These are phyloP conservation scores for Populus alba DNA, from an alignment of 345 rosid species.

Conservation along the genomic window DNA sequence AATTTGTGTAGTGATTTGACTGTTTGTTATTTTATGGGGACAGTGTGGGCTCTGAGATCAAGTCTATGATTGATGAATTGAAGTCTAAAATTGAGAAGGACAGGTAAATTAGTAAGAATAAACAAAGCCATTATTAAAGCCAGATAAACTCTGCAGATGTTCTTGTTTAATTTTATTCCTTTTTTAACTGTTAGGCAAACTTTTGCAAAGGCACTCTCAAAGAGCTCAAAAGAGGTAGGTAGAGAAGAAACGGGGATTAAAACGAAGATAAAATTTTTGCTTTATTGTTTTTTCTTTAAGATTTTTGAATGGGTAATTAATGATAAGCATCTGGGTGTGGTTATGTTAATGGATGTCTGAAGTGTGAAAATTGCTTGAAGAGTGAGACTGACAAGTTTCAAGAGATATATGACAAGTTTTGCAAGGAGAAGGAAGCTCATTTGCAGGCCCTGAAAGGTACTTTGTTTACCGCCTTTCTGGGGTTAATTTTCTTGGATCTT, in stretches of 20 bases:
- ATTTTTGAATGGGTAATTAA: background rate
- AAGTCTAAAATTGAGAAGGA: slow-evolving; percentile 73
- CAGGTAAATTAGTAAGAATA: slow-evolving; percentile 42
- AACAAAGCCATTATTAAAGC: background rate
- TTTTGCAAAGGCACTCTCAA: slow-evolving; percentile 59
- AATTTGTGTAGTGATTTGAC: background rate
- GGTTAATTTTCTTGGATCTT: too few relatives aligned
- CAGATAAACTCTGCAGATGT: background rate
- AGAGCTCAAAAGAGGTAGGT: slow-evolving; percentile 81
- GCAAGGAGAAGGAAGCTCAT: slow-evolving; percentile 59
- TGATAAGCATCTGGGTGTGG: background rate
- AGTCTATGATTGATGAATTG: slow-evolving; percentile 64
- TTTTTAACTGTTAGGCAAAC: slow-evolving; percentile 45
- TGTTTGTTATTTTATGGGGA: slow-evolving; percentile 12
- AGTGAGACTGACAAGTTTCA: slow-evolving; percentile 62
- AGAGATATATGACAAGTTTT: slow-evolving; percentile 56
- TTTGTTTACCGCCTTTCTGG: background rate
- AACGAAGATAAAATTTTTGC: background rate
- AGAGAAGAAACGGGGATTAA: background rate
- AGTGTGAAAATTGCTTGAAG: slow-evolving; percentile 70
- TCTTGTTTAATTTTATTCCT: background rate
- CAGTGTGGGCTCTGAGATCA: slow-evolving; percentile 72
- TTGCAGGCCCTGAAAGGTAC: slow-evolving; percentile 59
- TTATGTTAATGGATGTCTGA: slow-evolving; percentile 20
- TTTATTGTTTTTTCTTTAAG: background rate